Base-by-base conservation (phyloP, 345 rosid genomes). In the Dovyalis caffra region DNA sequence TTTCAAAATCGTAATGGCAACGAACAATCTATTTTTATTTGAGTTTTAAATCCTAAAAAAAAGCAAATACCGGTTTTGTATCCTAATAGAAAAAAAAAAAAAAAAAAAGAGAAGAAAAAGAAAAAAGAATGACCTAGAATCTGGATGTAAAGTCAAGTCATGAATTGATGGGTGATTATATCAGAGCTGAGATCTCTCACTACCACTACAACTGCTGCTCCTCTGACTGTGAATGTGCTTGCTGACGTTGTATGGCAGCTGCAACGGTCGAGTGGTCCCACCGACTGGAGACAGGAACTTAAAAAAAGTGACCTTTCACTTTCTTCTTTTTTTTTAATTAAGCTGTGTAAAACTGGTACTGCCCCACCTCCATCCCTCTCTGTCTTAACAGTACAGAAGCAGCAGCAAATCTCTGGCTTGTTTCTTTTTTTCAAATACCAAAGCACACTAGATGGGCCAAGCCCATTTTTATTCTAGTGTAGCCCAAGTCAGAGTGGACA, bases 201-300 rank as follows among this genome's bases (percentile, higher is more conserved):
- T n/a, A n/a, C n/a, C n/a, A n/a, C n/a, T n/a, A n/a, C n/a, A n/a
- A n/a, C n/a, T n/a, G 60, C 60, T n/a, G 8, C 12, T 26, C 23
- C 23, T 6, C 57, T 21, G 57, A 20, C 3, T 8, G 28, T 23
- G 60, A 69, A 64, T 38, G 66, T 21, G 73, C 38, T 56, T 16
- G 40, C 68, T 74, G 81, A 74, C 74, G 64, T 62, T 3, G 16
- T 0, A 8, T 8, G 31, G 33, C 53, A 32, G 31, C 68, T 71
- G 57, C 77, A 77, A 77, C 81, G 81, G 80, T 71, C 73, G 32
- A 49, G 31, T 74, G 77, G 77, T 71, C 73, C 67, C 73, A 74
- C 72, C 6, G n/a, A 23, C 25, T 31, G n/a, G 38, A 49, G 69
- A 70, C 73, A 49, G 0, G 2, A 56, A 23, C 64, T 8, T 8